Percentiles rank a stretch among this genome's conserved stretches.
phyloP scores from a whole-genome alignment of 2,329 filamentous ascomycete genomes.

The Pseudogymnoascus sp. region DNA sequence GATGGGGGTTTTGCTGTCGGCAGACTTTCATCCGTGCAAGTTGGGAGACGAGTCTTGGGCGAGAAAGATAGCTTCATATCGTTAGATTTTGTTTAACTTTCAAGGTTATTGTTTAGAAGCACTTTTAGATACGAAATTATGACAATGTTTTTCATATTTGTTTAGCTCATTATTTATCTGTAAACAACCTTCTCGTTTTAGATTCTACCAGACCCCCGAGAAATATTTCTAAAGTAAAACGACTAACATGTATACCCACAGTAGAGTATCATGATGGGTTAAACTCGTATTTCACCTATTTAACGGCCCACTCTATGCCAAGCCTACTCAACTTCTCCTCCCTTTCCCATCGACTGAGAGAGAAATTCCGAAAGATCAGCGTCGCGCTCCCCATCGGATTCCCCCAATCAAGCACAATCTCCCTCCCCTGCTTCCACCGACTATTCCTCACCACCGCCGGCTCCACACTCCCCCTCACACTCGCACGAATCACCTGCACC shows the following conservation, averaged over 20 bases:
- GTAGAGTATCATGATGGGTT: not conserved
- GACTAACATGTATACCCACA: not conserved
- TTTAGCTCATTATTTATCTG: not conserved
- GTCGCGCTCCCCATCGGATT: not conserved
- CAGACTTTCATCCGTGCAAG: not conserved
- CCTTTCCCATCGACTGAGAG: not conserved
- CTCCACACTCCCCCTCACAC: not conserved
- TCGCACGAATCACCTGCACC: not conserved
- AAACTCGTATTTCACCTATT: not conserved
- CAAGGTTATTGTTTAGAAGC: not conserved
- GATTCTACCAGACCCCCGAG: not conserved
- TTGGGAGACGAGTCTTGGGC: conserved; percentile 4
- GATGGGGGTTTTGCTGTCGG: not conserved
- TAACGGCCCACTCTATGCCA: not conserved
- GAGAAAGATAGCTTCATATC: not conserved
- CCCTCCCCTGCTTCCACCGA: not conserved
- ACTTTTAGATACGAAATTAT: not conserved
- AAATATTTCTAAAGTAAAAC: not conserved
- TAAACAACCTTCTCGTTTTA: not conserved
- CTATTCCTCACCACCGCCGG: conserved; percentile 5
- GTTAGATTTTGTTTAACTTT: not conserved
- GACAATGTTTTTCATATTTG: not conserved
- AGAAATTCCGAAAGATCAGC: not conserved
- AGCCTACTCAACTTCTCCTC: not conserved
- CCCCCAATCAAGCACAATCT: conserved; percentile 5